Evolutionary conservation across 352 stramenopile genomes (phyloP).

Genomic region (Phytophthora capsici): DNA sequence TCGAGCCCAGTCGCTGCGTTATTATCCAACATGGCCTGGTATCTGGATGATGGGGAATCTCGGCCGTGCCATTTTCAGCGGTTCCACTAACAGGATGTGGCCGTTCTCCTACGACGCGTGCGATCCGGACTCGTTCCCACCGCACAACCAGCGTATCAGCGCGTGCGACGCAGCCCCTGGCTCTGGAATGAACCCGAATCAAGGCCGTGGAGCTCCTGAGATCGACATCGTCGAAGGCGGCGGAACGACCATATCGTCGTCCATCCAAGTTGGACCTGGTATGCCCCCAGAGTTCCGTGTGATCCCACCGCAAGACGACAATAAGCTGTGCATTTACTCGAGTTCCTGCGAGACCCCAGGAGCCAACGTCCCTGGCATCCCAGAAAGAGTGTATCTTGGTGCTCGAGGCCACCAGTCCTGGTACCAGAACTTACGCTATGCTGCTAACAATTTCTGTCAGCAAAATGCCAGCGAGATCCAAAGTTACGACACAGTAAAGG

Average conservation of each 20-base stretch:
- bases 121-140: constrained; percentile 42
- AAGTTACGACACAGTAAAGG: constrained; percentile 33
- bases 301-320: constrained; percentile 33
- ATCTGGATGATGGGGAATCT: constrained; percentile 96
- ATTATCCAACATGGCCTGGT: constrained; percentile 88
- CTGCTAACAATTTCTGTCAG: constrained; percentile 61
- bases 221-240: constrained; percentile 94
- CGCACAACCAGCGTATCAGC: constrained; percentile 63
- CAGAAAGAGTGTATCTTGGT: constrained; percentile 44
- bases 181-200: constrained; percentile 84
- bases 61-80: constrained; percentile 92
- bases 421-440: constrained; percentile 72
- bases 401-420: constrained; percentile 58
- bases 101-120: constrained; percentile 94
- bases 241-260: constrained; percentile 76
- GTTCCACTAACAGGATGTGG: constrained; percentile 92
- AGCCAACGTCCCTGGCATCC: constrained; percentile 56
- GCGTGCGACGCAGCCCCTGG: constrained; percentile 90
- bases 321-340: constrained; percentile 57
- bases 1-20: constrained; percentile 37
- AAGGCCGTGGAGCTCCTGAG: constrained; percentile 91
- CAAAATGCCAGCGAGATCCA: constrained; percentile 35
- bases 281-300: constrained; percentile 59
- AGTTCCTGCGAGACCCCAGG: constrained; percentile 49
- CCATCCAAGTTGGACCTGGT: constrained; percentile 68